Evolutionary conservation across 768 basidiomycete genomes (phyloP).

Genomic region (Boletus rubroflammeus): DNA sequence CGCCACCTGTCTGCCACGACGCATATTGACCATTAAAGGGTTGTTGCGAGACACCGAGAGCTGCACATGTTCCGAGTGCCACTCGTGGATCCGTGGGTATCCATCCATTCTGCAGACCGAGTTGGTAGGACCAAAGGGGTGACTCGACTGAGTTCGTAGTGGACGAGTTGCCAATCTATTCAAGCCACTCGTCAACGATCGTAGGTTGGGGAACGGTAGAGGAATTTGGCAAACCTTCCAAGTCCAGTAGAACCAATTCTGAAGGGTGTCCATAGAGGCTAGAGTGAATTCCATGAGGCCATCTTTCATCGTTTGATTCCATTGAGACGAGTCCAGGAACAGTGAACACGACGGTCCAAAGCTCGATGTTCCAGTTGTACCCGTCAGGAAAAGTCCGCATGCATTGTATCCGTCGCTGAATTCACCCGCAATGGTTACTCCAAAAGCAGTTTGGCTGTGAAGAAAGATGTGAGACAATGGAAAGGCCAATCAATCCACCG

Average conservation of each 20-base stretch:
- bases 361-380: conserved; percentile 26
- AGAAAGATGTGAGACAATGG: background rate
- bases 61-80: conserved; percentile 61
- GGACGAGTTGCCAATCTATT: conserved; percentile 55
- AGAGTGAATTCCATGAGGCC: conserved; percentile 50
- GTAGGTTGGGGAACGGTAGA: background rate
- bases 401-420: conserved; percentile 66
- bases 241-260: conserved; percentile 75
- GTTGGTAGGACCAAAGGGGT: conserved; percentile 69
- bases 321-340: conserved; percentile 47
- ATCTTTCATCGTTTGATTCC: conserved; percentile 47
- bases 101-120: conserved; percentile 72
- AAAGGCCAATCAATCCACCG: background rate
- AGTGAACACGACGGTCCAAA: conserved; percentile 39
- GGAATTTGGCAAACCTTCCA: conserved; percentile 51
- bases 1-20: conserved; percentile 68
- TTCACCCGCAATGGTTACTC: conserved; percentile 73
- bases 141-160: conserved; percentile 44
- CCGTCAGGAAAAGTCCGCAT: conserved; percentile 54
- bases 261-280: conserved; percentile 63
- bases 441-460: conserved; percentile 51
- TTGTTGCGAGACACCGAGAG: conserved; percentile 42
- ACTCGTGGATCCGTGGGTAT: conserved; percentile 70
- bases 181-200: background rate
- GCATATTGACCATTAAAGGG: conserved; percentile 53